Percentiles rank a stretch among this genome's conserved stretches.
Conservation (phyloP, 2,329 filamentous ascomycete genomes). For the Paraconiothyrium sp. region DNA sequence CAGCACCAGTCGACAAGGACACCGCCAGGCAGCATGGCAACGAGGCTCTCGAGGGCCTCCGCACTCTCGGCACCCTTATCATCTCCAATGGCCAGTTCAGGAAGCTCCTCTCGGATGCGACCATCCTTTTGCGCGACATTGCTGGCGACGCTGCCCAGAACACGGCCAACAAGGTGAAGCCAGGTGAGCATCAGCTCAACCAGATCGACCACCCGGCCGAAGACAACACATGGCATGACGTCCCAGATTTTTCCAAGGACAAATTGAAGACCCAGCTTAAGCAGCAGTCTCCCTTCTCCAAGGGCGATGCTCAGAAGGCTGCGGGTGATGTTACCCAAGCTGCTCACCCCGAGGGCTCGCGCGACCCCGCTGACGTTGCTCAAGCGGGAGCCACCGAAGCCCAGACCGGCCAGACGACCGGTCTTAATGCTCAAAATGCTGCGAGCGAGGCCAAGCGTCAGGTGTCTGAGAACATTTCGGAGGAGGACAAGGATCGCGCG, state of each 20-base stretch:
- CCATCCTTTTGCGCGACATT: slow-evolving; percentile 85
- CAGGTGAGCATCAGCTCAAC: slow-evolving; percentile 76
- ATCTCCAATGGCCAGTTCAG: slow-evolving; percentile 97
- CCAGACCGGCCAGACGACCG: slow-evolving; percentile 56
- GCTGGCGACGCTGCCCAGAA: slow-evolving; percentile 88
- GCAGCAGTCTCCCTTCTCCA: slow-evolving; percentile 62
- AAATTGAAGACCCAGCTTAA: slow-evolving; percentile 75
- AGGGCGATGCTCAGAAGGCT: slow-evolving; percentile 67
- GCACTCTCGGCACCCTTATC: slow-evolving; percentile 86
- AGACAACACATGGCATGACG: slow-evolving; percentile 94
- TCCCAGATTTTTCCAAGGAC: slow-evolving; percentile 77
- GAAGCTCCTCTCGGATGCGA: slow-evolving; percentile 84
- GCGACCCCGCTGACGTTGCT: slow-evolving; percentile 65
- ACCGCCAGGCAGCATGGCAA: slow-evolving; percentile 83
- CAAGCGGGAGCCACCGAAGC: slow-evolving; percentile 61
- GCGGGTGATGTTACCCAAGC: slow-evolving; percentile 65
- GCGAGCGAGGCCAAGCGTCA: slow-evolving; percentile 64
- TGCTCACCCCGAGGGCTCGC: slow-evolving; percentile 65
- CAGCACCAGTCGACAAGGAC: slow-evolving; percentile 77
- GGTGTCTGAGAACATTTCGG: slow-evolving; percentile 69
- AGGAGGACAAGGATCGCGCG: slow-evolving; percentile 62
- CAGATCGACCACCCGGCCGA: slow-evolving; percentile 86
- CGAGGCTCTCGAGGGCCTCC: slow-evolving; percentile 82
- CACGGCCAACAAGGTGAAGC: slow-evolving; percentile 77
- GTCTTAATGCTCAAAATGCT: slow-evolving; percentile 63